Evolutionary conservation across 2,329 filamentous ascomycete species (phyloP), one percentile per base, ranked within the genome.

Genomic region (Helicocarpus griseus): DNA sequence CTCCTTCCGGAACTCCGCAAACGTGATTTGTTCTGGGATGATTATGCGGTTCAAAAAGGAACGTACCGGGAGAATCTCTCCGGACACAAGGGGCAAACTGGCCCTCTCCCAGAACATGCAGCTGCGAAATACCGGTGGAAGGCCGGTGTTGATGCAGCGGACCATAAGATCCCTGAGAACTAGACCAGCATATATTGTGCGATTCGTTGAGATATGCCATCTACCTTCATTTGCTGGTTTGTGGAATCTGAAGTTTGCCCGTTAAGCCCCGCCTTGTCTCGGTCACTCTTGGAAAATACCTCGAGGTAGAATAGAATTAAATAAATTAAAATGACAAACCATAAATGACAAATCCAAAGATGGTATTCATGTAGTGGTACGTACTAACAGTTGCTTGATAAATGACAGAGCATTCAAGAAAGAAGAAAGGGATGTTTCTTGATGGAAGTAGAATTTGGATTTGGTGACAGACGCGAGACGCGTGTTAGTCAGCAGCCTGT

Each of bases 1-100:
- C 65, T 87, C 5, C 62, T 87, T 1, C 84, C 83, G 0, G 84
- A 86, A 58, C 69, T 87, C 17, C 75, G 73, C 26, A 69, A 68
- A 9, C 71, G 83, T 21, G 81, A 81, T 0, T 61, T 68, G 7
- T 69, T 69, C 57, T 66, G 64, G 61, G 62, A 68, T 26, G 69
- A 70, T 41, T 70, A 71, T 50, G 61, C 63, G 1, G 67, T 66
- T 0, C 56, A 57, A 1, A 62, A 63, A 28, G 69, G 67, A 4
- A 70, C 70, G 0, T 67, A 67, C 41, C 63, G 70, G 2, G 70
- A 72, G 59, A 72, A 71, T 31, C 53, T 70, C 6, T 67, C 64
- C 24, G 58, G 59, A 2, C 51, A 57, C 22, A 57, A 63, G 1
- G 68, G 67, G 1, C 64, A 69, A 52, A 60, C 60, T 2, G 63